These are phyloP conservation scores for Dryas octopetala DNA, from an alignment of 306 rosid species.

Conservation along the genomic window DNA sequence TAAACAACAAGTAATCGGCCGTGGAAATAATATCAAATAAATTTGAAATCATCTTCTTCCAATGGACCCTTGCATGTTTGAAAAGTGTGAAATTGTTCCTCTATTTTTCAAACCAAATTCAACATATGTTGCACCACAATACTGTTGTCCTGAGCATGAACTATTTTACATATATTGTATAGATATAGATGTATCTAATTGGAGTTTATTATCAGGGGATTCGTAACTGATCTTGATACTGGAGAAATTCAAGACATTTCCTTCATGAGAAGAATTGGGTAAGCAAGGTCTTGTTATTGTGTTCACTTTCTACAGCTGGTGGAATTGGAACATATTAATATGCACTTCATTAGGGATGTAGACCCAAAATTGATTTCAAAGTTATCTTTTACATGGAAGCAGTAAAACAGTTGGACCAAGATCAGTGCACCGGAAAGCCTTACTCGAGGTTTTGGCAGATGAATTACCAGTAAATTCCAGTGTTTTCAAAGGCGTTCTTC, in stretches of 20 bases:
- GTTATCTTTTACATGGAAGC: not conserved
- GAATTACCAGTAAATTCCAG: conserved; percentile 15
- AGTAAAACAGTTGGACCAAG: not conserved
- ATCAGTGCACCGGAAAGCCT: conserved; percentile 20
- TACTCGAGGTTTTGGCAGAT: conserved; percentile 19
- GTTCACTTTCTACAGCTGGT: not conserved
- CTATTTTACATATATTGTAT: too few species aligned
- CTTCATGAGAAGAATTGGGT: not conserved
- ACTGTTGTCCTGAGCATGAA: too few species aligned
- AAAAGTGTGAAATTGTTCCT: too few species aligned
- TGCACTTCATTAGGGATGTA: not conserved
- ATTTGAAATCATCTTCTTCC: too few species aligned
- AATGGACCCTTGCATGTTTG: too few species aligned
- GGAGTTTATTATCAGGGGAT: not conserved
- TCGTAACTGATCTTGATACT: conserved; percentile 7
- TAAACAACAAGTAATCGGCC: too few species aligned
- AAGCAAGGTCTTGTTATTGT: not conserved
- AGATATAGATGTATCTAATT: not conserved
- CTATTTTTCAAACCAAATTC: too few species aligned
- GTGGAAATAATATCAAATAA: too few species aligned
- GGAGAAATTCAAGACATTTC: conserved; percentile 1
- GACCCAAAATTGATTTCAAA: not conserved
- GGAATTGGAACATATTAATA: too few species aligned
- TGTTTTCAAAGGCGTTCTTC: too few species aligned
- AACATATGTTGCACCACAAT: too few species aligned